Evolutionary conservation across 208 protist species (phyloP).

Genomic region (Polymyxa betae): DNA sequence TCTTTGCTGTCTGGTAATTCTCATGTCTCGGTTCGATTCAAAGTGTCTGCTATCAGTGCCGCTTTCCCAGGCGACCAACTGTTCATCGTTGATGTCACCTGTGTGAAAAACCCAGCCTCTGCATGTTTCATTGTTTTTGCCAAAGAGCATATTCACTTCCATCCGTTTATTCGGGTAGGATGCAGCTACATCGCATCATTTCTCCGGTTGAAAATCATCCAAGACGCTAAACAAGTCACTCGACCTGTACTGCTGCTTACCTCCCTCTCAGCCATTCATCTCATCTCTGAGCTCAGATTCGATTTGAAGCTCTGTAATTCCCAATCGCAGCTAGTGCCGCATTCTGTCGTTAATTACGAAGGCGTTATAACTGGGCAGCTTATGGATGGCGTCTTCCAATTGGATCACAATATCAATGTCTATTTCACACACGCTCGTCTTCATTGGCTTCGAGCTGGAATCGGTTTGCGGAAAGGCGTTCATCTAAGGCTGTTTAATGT

Average conservation of each 20-base stretch:
- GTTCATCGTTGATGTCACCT: slow-evolving; percentile 42
- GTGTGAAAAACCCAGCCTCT: not conserved
- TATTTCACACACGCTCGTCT: slow-evolving; percentile 24
- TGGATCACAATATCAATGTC: slow-evolving; percentile 18
- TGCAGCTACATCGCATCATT: not conserved
- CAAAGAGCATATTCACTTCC: not conserved
- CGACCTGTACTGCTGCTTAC: no score
- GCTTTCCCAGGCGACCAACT: not conserved
- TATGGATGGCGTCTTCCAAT: slow-evolving; percentile 15
- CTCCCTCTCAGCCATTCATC: no score
- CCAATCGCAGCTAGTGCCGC: no score
- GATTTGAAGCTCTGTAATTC: no score
- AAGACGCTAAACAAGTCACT: no score
- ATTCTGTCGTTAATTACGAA: not conserved
- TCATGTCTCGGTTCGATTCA: not conserved
- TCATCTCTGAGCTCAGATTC: no score
- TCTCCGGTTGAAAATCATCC: not conserved
- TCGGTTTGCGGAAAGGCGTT: not conserved
- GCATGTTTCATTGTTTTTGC: not conserved
- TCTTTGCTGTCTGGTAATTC: not conserved
- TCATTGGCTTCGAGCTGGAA: not conserved
- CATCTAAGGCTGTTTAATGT: not conserved
- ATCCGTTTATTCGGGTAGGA: not conserved
- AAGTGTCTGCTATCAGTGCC: not conserved
- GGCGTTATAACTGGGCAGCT: not conserved